These are phyloP conservation scores for Tephrocybe sp. DNA, from an alignment of 768 basidiomycete species.

Conservation along the genomic window DNA sequence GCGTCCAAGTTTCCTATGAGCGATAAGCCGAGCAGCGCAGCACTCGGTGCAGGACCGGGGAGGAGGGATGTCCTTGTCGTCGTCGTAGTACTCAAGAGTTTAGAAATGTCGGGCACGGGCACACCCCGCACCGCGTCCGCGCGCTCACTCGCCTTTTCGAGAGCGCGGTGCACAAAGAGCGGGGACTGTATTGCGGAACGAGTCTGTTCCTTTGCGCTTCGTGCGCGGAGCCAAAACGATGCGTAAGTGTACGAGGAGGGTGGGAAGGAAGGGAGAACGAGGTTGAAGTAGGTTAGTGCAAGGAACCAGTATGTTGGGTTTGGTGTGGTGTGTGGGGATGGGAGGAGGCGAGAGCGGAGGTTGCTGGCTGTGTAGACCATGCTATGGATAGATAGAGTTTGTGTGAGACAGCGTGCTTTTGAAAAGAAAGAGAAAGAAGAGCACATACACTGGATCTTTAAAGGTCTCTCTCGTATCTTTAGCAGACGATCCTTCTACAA, in stretches of 20 bases:
- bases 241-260: conserved; percentile 26
- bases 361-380: conserved; percentile 74
- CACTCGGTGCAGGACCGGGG: conserved; percentile 22
- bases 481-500: conserved; percentile 6
- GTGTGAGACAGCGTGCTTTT: background rate
- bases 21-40: conserved; percentile 55
- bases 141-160: conserved; percentile 48
- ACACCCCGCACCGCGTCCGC: conserved; percentile 29
- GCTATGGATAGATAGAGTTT: conserved; percentile 19
- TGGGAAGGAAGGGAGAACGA: conserved; percentile 61
- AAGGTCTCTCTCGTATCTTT: conserved; percentile 17
- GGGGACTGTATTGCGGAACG: conserved; percentile 44
- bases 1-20: conserved; percentile 68
- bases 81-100: conserved; percentile 9
- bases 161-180: conserved; percentile 46
- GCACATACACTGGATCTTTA: conserved; percentile 21
- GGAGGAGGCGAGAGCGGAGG: conserved; percentile 46
- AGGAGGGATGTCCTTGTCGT: background rate
- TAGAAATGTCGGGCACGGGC: background rate
- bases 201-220: conserved; percentile 50
- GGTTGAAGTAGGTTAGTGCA: conserved; percentile 61
- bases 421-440: background rate
- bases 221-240: conserved; percentile 60
- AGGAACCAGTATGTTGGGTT: conserved; percentile 57
- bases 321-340: conserved; percentile 18